phyloP scores from a whole-genome alignment of 352 stramenopile species.

The Plasmopara viticola region DNA sequence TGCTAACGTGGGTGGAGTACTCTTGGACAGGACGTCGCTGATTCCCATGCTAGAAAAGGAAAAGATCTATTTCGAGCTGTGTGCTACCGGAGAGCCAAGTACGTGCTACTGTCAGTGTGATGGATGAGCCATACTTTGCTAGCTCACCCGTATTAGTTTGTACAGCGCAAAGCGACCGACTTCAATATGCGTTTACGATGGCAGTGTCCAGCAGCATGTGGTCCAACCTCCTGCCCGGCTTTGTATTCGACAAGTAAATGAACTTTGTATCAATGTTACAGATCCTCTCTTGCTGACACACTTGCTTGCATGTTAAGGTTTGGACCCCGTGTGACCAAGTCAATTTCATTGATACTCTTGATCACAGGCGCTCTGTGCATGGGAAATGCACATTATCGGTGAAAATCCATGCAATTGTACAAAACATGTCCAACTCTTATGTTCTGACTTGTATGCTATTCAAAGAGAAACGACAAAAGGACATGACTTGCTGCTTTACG shows the following conservation, averaged over 20 bases:
- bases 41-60: slow-evolving; percentile 54
- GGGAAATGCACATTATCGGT: slow-evolving; percentile 41
- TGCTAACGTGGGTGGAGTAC: slow-evolving; percentile 6
- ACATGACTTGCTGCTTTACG: slow-evolving; percentile 44
- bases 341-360: slow-evolving; percentile 41
- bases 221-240: slow-evolving; percentile 53
- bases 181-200: slow-evolving; percentile 62
- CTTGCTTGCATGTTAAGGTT: slow-evolving; percentile 24
- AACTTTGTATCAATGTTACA: background rate
- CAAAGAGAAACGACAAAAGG: slow-evolving; percentile 21
- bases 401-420: background rate
- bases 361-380: slow-evolving; percentile 42
- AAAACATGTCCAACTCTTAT: background rate
- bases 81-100: slow-evolving; percentile 31
- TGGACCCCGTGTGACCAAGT: slow-evolving; percentile 47
- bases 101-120: slow-evolving; percentile 7
- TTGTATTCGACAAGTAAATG: slow-evolving; percentile 49
- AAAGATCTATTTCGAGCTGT: slow-evolving; percentile 52
- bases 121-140: background rate
- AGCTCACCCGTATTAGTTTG: slow-evolving; percentile 27
- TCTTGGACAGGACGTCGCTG: slow-evolving; percentile 39
- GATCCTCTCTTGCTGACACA: background rate
- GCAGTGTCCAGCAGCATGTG: slow-evolving; percentile 52
- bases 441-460: background rate
- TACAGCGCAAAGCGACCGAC: slow-evolving; percentile 39